phyloP scores from a whole-genome alignment of 2,329 filamentous ascomycete genomes.

The Juglanconis oblonga region DNA sequence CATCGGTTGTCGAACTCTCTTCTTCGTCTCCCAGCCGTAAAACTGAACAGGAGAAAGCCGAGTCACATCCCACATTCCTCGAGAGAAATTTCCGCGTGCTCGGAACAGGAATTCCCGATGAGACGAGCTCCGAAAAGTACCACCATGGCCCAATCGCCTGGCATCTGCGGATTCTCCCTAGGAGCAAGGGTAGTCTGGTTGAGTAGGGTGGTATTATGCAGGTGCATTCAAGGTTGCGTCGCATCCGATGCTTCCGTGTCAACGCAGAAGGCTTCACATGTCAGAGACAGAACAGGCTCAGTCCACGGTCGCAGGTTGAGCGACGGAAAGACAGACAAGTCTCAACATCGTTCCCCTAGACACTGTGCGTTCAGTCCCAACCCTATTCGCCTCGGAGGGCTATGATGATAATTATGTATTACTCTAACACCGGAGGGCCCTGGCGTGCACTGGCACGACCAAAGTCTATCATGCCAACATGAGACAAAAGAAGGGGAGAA shows the following conservation, averaged over 20 bases:
- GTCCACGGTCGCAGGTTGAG: no score
- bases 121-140: no score
- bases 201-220: background rate
- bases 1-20: no score
- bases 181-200: background rate
- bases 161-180: background rate
- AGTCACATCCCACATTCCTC: no score
- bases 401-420: conserved; percentile 16
- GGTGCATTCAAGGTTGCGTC: background rate
- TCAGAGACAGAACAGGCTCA: background rate
- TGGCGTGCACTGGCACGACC: conserved; percentile 1
- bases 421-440: conserved; percentile 8
- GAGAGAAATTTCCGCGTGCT: no score
- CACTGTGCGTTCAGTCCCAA: background rate
- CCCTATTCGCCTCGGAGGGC: background rate
- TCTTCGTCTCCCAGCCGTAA: no score
- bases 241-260: background rate
- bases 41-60: no score
- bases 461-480: conserved; percentile 14
- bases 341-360: no score
- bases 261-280: background rate
- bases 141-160: no score
- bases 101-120: no score
- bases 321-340: no score
- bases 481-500: conserved; percentile 14